Evolutionary conservation across 352 stramenopile species (phyloP).

Genomic region (Globisporangium irregulare): DNA sequence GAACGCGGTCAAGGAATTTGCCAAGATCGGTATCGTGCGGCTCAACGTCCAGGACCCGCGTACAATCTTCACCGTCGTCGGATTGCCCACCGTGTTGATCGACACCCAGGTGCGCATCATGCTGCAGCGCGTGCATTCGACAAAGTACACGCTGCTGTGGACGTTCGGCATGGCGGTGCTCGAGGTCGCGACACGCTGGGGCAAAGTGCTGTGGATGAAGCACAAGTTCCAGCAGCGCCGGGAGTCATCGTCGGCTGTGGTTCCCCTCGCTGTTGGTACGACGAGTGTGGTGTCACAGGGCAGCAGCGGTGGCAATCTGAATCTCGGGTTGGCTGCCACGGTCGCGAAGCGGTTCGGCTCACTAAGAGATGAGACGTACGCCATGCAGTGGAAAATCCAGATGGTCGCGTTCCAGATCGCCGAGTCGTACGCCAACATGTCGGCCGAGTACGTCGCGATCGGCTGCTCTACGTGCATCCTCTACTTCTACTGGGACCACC

Average conservation of each 20-base stretch:
- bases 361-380: not conserved
- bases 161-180: constrained; percentile 29
- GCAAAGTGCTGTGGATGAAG: constrained; percentile 21
- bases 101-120: constrained; percentile 44
- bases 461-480: constrained; percentile 42
- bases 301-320: too few relatives aligned
- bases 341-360: not conserved
- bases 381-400: constrained; percentile 6
- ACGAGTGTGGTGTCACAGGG: not conserved
- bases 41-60: constrained; percentile 29
- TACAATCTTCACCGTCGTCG: constrained; percentile 36
- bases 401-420: constrained; percentile 30
- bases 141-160: constrained; percentile 22
- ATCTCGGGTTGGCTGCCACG: not conserved
- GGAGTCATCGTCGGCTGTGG: not conserved
- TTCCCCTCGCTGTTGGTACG: not conserved
- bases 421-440: constrained; percentile 44
- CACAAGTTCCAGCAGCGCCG: constrained; percentile 1
- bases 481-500: constrained; percentile 34
- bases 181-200: constrained; percentile 29
- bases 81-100: constrained; percentile 39
- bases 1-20: constrained; percentile 22
- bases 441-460: constrained; percentile 49
- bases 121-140: constrained; percentile 27
- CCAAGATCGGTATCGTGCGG: constrained; percentile 28